Evolutionary conservation across 2,329 filamentous ascomycete species (phyloP), one percentile per base, ranked within the genome.

Genomic region (Colletotrichum magnum): DNA sequence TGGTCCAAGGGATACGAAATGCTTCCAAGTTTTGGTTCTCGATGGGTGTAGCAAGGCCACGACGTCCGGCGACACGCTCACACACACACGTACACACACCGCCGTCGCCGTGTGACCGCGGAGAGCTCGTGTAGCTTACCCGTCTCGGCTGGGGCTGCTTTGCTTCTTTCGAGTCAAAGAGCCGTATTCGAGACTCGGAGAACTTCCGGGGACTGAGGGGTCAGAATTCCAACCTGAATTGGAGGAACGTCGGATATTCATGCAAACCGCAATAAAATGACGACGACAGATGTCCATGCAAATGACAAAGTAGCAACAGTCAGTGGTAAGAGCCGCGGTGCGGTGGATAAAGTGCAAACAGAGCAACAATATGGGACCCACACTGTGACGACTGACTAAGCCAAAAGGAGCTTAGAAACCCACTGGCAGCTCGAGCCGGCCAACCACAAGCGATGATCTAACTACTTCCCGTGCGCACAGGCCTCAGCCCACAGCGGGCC

Each of bases 341-440:
- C 60, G 28, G 51, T 56, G 62, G 18, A 21, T 12, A 7, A 58
- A 43, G 62, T 69, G 56, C 67, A 69, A 69, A 67, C 67, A 69
- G 53, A 52, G 51, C 32, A 47, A 50, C 54, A 28, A 50, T 39
- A 39, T 24, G 45, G 21, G 53, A 7, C 1, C 45, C 57, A 45
- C 56, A 6, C 13, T 24, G 15, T 36, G 26, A 18, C 21, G 4
- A 6, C 6, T 57, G 50, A 57, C 62, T 69, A 69, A 60, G 50
- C 56, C 63, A 2, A 21, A 61, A 57, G 0, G 3, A 13, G 62
- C 9, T 4, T 12, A 12, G 7, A 0, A 4, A 6, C 21, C 61
- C 66, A 60, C 50, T 21, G 16, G 1, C n/a, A 28, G 6, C 5
- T 32, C 12, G 3, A 28, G 26, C 13, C 36, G 45, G 24, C 67